Percentiles rank a stretch among this genome's conserved stretches.
Evolutionary conservation across 1,284 basidiomycete species (phyloP).

Genomic region (Meripilus lineatus): DNA sequence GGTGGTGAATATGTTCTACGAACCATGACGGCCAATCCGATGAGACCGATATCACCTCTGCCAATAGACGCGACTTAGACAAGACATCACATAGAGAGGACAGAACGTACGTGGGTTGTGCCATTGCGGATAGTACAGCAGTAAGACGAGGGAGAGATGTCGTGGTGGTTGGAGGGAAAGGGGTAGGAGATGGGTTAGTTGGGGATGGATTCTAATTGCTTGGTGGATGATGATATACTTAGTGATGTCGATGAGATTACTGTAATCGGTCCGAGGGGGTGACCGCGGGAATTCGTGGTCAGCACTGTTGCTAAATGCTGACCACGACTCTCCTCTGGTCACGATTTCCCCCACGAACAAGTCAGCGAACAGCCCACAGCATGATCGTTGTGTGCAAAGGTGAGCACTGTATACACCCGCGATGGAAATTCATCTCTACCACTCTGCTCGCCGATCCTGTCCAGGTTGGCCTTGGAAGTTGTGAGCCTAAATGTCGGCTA

Average conservation of each 20-base stretch:
- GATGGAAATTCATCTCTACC: too few relatives aligned
- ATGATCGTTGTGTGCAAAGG: too few relatives aligned
- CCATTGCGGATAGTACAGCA: constrained; percentile 32
- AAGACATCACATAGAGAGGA: not conserved
- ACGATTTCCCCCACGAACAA: too few relatives aligned
- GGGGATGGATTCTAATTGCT: constrained; percentile 10
- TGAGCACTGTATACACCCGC: too few relatives aligned
- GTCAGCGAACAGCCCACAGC: too few relatives aligned
- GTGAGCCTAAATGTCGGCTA: too few relatives aligned
- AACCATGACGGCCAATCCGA: constrained; percentile 97
- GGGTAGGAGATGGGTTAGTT: constrained; percentile 15
- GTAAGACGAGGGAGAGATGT: constrained; percentile 23
- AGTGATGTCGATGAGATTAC: constrained; percentile 30
- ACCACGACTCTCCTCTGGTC: too few relatives aligned
- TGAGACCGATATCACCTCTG: constrained; percentile 90
- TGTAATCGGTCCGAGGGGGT: constrained; percentile 11
- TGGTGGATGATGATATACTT: not conserved
- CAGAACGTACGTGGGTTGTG: constrained; percentile 39
- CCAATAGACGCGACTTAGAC: constrained; percentile 3
- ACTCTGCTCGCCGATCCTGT: too few relatives aligned
- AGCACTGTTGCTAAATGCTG: too few relatives aligned
- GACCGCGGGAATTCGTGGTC: constrained; percentile 16
- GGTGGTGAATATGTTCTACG: constrained; percentile 16
- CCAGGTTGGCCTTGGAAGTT: too few relatives aligned
- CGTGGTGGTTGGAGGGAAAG: constrained; percentile 22